These are phyloP conservation scores for Talaromyces islandicus DNA, from an alignment of 2,329 filamentous ascomycete genomes.

Conservation along the genomic window DNA sequence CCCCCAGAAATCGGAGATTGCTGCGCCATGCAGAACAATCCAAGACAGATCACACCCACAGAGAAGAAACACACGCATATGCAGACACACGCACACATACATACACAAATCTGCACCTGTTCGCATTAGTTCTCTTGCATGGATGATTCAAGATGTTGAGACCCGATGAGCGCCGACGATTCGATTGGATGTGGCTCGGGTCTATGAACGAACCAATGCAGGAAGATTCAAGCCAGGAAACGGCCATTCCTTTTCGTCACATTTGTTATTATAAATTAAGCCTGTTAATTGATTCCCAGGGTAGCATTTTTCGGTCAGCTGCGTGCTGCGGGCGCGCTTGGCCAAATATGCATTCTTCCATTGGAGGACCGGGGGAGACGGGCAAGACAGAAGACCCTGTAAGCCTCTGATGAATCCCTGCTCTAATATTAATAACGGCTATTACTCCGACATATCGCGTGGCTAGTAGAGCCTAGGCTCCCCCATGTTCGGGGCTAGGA, in stretches of 20 bases:
- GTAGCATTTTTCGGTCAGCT: neutral
- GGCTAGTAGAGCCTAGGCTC: neutral
- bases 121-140: neutral
- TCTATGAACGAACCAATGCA: neutral
- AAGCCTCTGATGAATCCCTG: neutral
- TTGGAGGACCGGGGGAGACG: neutral
- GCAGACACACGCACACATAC: neutral
- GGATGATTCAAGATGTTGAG: neutral
- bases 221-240: neutral
- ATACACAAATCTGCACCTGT: neutral
- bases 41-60: neutral
- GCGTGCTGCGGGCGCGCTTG: neutral
- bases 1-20: neutral
- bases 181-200: neutral
- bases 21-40: neutral
- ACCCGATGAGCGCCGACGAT: neutral
- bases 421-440: neutral
- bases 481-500: neutral
- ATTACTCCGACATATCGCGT: neutral
- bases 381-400: neutral
- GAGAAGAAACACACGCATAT: neutral
- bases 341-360: neutral
- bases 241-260: neutral
- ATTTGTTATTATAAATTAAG: neutral
- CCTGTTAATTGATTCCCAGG: neutral